Evolutionary conservation across 306 rosid species (phyloP).

Genomic region (Pyrus pyrifolia): DNA sequence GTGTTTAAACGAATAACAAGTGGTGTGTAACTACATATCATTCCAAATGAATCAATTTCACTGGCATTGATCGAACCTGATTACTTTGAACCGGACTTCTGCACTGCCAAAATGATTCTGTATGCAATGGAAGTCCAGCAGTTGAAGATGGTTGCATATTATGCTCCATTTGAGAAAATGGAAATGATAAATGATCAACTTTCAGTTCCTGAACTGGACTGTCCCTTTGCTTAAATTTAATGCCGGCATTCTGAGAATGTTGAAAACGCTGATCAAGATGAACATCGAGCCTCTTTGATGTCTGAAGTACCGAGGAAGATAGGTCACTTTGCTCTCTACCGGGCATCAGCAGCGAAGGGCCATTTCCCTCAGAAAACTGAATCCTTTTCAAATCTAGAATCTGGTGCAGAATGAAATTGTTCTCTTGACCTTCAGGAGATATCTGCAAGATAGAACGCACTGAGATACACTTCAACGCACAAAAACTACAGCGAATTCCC

Average conservation of each 20-base stretch:
- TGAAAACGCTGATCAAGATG: constrained; percentile 32
- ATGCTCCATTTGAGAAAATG: constrained; percentile 46
- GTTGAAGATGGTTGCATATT: constrained; percentile 39
- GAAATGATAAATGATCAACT: constrained; percentile 34
- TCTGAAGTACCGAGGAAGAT: constrained; percentile 28
- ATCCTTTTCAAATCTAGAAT: constrained; percentile 59
- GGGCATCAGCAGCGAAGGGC: constrained; percentile 24
- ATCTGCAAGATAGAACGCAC: constrained; percentile 30
- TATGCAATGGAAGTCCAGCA: constrained; percentile 45
- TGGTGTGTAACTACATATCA: no score
- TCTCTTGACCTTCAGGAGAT: constrained; percentile 28
- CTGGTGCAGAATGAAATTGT: constrained; percentile 53
- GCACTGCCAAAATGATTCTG: constrained; percentile 62
- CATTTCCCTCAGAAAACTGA: constrained; percentile 36
- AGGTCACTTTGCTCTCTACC: constrained; percentile 24
- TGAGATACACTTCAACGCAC: not conserved
- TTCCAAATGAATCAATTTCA: not conserved
- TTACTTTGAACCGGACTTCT: constrained; percentile 50
- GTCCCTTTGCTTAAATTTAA: constrained; percentile 22
- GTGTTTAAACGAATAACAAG: not conserved
- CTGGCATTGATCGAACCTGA: constrained; percentile 51
- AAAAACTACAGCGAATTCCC: not conserved
- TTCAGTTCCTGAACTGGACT: constrained; percentile 30
- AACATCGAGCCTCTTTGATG: constrained; percentile 24
- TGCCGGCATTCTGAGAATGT: constrained; percentile 18